Conservation (phyloP, 352 stramenopile species). For the Phytopythium montanum region DNA sequence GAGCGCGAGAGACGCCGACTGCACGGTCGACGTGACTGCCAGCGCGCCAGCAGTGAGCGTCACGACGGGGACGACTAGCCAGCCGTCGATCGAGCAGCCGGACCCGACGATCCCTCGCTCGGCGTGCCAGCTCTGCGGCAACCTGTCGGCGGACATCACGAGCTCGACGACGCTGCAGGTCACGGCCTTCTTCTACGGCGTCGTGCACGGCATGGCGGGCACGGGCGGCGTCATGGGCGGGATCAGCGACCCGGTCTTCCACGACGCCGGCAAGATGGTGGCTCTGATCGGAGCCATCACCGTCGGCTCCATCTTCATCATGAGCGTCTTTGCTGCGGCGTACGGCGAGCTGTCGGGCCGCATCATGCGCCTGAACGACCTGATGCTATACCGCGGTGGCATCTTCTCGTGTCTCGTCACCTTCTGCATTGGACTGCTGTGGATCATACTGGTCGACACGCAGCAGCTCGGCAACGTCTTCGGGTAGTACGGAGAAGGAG, state of each 20-base stretch:
- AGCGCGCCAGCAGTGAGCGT: background rate
- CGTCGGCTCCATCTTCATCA: slow-evolving; percentile 79
- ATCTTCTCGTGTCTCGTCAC: slow-evolving; percentile 55
- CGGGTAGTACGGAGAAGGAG: slow-evolving; percentile 6
- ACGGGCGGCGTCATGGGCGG: slow-evolving; percentile 55
- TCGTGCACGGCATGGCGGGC: slow-evolving; percentile 75
- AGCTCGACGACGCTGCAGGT: slow-evolving; percentile 31
- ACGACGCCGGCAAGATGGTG: slow-evolving; percentile 35
- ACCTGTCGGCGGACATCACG: slow-evolving; percentile 36
- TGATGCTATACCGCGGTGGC: slow-evolving; percentile 40
- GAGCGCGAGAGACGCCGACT: slow-evolving; percentile 20
- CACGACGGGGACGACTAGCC: background rate
- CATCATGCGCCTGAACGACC: slow-evolving; percentile 14
- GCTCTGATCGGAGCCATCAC: slow-evolving; percentile 87
- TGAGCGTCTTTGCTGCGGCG: slow-evolving; percentile 78
- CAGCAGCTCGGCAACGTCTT: slow-evolving; percentile 68
- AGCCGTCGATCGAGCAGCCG: slow-evolving; percentile 1
- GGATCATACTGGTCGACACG: slow-evolving; percentile 60
- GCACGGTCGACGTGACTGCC: slow-evolving; percentile 1
- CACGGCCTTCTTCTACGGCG: slow-evolving; percentile 63
- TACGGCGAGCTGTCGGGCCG: slow-evolving; percentile 71
- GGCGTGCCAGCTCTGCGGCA: slow-evolving; percentile 81
- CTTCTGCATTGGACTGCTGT: slow-evolving; percentile 59
- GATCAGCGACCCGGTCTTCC: slow-evolving; percentile 68
- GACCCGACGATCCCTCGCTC: slow-evolving; percentile 33